These are phyloP conservation scores for Akanthomyces lecanii DNA, from an alignment of 2,329 filamentous ascomycete genomes.

Conservation along the genomic window DNA sequence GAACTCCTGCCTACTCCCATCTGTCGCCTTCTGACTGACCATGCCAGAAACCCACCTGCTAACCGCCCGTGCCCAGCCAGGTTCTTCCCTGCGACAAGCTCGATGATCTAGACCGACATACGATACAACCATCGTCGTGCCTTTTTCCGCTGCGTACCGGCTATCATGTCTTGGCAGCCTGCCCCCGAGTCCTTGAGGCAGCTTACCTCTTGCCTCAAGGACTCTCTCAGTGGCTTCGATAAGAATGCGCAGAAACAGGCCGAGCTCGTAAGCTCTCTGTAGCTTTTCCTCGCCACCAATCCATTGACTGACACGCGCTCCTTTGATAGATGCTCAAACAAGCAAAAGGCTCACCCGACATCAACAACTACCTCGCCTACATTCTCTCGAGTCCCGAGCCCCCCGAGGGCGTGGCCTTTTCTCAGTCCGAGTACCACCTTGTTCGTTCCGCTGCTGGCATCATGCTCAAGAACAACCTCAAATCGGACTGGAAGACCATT, in stretches of 20 bases:
- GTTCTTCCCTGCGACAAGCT: conserved; percentile 18
- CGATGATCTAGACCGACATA: conserved; percentile 8
- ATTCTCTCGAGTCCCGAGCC: conserved; percentile 71
- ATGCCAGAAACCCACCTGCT: not conserved
- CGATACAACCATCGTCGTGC: not conserved
- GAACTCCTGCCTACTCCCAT: not conserved
- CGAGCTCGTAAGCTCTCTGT: conserved; percentile 61
- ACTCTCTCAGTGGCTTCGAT: conserved; percentile 84
- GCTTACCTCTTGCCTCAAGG: conserved; percentile 82
- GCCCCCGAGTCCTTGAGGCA: conserved; percentile 81
- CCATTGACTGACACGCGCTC: conserved; percentile 22
- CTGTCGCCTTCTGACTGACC: not conserved
- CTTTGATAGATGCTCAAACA: conserved; percentile 77
- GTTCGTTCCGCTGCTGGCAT: conserved; percentile 85
- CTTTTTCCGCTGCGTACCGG: conserved; percentile 7
- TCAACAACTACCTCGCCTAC: conserved; percentile 95
- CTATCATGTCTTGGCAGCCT: conserved; percentile 87
- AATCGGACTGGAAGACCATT: conserved; percentile 69
- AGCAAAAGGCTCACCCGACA: conserved; percentile 82
- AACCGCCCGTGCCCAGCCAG: not conserved
- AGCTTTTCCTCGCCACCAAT: conserved; percentile 11
- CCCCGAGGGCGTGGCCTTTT: conserved; percentile 57
- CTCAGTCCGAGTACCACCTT: conserved; percentile 61
- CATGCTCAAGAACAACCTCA: conserved; percentile 94
- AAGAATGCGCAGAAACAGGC: conserved; percentile 80